Conservation (phyloP, 2,329 filamentous ascomycete genomes). For the Pseudogymnoascus sp. region DNA sequence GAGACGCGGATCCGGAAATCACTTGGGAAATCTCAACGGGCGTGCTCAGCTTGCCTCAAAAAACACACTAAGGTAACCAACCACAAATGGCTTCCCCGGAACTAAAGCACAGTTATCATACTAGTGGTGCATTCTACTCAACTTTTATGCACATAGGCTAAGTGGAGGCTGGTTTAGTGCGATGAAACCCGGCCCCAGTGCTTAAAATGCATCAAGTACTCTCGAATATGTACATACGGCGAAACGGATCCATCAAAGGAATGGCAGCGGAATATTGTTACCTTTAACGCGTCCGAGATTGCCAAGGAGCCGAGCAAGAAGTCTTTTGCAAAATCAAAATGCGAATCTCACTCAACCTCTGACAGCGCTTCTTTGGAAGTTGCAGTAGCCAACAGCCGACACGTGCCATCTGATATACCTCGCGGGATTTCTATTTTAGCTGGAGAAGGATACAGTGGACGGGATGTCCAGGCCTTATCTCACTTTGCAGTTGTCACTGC, state of each 20-base stretch:
- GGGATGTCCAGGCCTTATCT: background rate
- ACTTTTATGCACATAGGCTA: background rate
- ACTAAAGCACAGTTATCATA: background rate
- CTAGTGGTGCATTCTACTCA: background rate
- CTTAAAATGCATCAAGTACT: slow-evolving; percentile 7
- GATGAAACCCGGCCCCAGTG: background rate
- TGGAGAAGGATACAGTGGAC: background rate
- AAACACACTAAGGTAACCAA: background rate
- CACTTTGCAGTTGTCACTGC: background rate
- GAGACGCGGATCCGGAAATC: background rate
- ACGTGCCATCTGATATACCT: background rate
- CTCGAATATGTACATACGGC: background rate
- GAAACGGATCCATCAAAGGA: background rate
- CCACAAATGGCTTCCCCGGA: background rate
- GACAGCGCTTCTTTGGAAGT: background rate
- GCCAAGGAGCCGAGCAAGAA: background rate
- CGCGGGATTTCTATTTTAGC: background rate
- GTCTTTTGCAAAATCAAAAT: background rate
- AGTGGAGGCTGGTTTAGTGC: background rate
- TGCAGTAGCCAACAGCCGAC: background rate
- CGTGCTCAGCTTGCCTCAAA: background rate
- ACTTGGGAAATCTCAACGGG: background rate
- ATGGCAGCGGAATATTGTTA: slow-evolving; percentile 2
- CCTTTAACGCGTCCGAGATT: background rate
- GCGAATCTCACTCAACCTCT: background rate